These are phyloP conservation scores for Neurospora hispaniola DNA, from an alignment of 495 filamentous ascomycete genomes.

Conservation along the genomic window DNA sequence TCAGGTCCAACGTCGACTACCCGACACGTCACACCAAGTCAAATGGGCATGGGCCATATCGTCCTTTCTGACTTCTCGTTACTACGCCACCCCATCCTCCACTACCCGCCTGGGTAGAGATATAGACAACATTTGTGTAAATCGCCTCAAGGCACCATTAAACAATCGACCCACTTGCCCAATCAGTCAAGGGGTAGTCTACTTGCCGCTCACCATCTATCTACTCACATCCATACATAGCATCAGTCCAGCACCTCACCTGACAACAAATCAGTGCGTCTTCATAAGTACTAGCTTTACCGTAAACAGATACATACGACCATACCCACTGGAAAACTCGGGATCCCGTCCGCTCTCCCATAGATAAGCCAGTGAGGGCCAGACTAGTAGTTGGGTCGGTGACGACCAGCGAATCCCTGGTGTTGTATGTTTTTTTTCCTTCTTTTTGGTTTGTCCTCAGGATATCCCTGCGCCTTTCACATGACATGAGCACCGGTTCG, in stretches of 20 bases:
- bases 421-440: constrained; percentile 14
- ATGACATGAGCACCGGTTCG: no score
- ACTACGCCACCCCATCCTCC: background rate
- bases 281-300: no score
- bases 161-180: no score
- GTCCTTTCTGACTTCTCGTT: background rate
- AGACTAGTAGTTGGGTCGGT: constrained; percentile 40
- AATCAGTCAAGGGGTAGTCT: no score
- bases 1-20: background rate
- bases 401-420: constrained; percentile 28
- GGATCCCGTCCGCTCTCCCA: constrained; percentile 42
- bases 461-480: no score
- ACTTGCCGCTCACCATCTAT: background rate
- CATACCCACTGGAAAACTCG: constrained; percentile 28
- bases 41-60: background rate
- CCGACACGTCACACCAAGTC: background rate
- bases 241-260: no score
- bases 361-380: constrained; percentile 26
- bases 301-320: constrained; percentile 25
- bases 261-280: no score
- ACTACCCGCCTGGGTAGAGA: no score
- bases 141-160: no score
- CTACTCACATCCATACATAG: no score
- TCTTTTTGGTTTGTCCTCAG: no score
- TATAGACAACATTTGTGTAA: no score